Base-by-base conservation (phyloP, 129 eudicot species). In the Helianthus tuberosus region DNA sequence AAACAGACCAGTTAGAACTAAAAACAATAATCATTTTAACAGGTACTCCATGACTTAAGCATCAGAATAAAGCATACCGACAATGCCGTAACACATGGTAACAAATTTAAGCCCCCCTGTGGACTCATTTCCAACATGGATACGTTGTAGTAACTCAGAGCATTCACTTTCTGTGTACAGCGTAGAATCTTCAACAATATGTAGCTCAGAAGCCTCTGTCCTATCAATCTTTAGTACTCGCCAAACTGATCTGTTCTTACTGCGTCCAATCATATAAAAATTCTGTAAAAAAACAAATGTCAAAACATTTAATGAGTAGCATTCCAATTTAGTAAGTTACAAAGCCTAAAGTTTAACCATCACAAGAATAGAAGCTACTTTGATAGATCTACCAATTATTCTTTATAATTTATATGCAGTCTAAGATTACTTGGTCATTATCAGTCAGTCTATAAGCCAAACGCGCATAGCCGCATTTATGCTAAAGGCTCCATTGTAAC, bases 101-200 rank as follows among this genome's bases (percentile, higher is more conserved):
- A 89, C 85, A 59, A 89, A 79, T 67, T 91, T 89, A 58, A 95
- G 82, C 57, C 99, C 99, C 32, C 96, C 97, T n/a, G 86, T 82
- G 53, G 86, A 77, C 86, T 86, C 82, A 84, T 95, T 95, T 64
- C 97, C 99, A 52, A 82, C 86, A 72, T 82, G 66, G 55, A 95
- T 84, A 16, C 96, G 87, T 55, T 74, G 69, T 51, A 91, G 83
- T 70, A 95, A 79, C 48, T 89, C 94, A 15, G 50, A 58, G 48
- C 94, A 89, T 76, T 91, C 92, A 55, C 27, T 68, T 73, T 85
- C 84, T 11, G 96, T 72, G 79, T 95, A 95, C 29, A 64, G 39
- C 5, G 96, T 84, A 66, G 96, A 69, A 79, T 95, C 99, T 87
- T 95, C 97, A 66, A 47, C 17, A 17, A 94, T 73, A 67, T 55